These are phyloP conservation scores for Zhuliangozyma parablackwelliae DNA, from an alignment of 1,139 yeast genomes.

Conservation along the genomic window DNA sequence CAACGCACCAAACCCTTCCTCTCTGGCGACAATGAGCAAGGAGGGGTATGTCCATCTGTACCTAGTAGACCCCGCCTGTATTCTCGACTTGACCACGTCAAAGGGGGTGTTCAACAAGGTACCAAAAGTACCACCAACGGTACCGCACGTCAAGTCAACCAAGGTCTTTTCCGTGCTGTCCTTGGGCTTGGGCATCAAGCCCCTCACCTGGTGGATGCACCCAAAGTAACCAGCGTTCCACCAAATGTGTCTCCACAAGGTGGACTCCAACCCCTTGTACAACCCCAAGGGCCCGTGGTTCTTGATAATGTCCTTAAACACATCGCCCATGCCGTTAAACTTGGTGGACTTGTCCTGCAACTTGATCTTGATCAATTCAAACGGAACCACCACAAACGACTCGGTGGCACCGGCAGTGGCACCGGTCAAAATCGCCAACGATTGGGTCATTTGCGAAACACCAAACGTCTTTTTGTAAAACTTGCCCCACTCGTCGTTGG, in stretches of 20 bases:
- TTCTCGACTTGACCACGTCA: constrained; percentile 96
- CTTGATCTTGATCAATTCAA: constrained; percentile 82
- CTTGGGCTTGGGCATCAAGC: constrained; percentile 73
- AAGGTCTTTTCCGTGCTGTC: constrained; percentile 66
- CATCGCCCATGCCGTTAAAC: constrained; percentile 84
- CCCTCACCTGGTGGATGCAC: constrained; percentile 81
- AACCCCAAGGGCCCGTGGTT: constrained; percentile 78
- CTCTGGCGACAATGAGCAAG: constrained; percentile 68
- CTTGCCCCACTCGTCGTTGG: constrained; percentile 95
- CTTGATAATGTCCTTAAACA: constrained; percentile 65
- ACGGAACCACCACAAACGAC: constrained; percentile 94
- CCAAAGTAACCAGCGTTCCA: constrained; percentile 99
- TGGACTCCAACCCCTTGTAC: constrained; percentile 94
- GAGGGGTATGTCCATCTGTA: constrained; percentile 93
- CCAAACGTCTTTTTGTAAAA: constrained; percentile 74
- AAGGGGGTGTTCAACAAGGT: constrained; percentile 92
- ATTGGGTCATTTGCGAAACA: constrained; percentile 66
- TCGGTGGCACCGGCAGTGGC: constrained; percentile 99
- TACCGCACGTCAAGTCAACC: constrained; percentile 87
- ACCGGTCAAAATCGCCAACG: constrained; percentile 86
- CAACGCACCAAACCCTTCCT: constrained; percentile 85
- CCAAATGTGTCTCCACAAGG: constrained; percentile 91
- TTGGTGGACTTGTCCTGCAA: constrained; percentile 83
- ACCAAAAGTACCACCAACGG: constrained; percentile 96
- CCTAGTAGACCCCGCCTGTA: constrained; percentile 83